phyloP scores from a whole-genome alignment of 2,329 filamentous ascomycete genomes.

The Bretziella fagacearum region DNA sequence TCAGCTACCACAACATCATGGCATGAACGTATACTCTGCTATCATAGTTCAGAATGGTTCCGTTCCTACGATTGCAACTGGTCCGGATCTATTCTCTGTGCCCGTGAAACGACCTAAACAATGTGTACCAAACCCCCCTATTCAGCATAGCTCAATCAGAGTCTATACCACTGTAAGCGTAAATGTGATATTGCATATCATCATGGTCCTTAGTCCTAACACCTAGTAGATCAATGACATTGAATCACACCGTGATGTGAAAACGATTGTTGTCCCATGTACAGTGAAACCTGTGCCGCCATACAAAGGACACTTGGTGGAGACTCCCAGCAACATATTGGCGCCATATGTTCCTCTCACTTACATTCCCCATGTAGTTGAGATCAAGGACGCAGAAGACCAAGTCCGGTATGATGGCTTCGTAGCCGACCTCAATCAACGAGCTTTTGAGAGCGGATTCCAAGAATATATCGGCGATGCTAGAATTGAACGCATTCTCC shows the following conservation, averaged over 20 bases:
- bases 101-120: neutral
- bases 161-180: neutral
- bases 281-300: conserved; percentile 36
- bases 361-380: conserved; percentile 41
- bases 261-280: conserved; percentile 31
- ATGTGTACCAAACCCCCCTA: neutral
- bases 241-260: conserved; percentile 3
- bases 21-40: neutral
- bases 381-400: conserved; percentile 37
- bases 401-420: conserved; percentile 9
- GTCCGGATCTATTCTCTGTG: neutral
- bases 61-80: neutral
- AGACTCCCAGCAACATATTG: conserved; percentile 41
- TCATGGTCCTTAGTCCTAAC: neutral
- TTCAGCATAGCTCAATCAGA: too few species aligned
- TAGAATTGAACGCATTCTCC: conserved; percentile 10
- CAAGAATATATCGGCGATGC: conserved; percentile 9
- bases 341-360: conserved; percentile 43
- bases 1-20: conserved; percentile 1
- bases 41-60: neutral
- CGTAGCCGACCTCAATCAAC: conserved; percentile 8
- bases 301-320: conserved; percentile 43
- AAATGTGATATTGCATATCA: too few species aligned
- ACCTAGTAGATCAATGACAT: neutral
- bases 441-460: conserved; percentile 10